These are phyloP conservation scores for Aureobasidium sp. DNA, from an alignment of 2,329 filamentous ascomycete species.

Conservation along the genomic window DNA sequence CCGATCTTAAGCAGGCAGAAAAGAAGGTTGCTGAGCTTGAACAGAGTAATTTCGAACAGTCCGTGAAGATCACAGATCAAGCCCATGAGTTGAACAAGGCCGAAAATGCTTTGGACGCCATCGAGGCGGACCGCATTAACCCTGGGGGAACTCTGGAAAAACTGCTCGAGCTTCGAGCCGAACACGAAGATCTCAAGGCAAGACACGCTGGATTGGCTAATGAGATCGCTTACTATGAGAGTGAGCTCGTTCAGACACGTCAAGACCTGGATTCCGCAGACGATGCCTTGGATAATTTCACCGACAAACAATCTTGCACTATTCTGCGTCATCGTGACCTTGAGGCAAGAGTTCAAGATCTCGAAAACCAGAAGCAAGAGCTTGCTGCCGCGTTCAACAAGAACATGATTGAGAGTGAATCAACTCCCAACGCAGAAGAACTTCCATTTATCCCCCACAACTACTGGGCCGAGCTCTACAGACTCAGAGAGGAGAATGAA, in stretches of 20 bases:
- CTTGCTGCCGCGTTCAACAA: not conserved
- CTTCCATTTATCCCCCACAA: not conserved
- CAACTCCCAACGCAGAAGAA: not conserved
- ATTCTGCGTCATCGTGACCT: not conserved
- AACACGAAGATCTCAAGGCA: not conserved
- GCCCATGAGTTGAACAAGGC: not conserved
- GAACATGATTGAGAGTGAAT: not conserved
- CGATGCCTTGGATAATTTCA: not conserved
- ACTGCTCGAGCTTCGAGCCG: not conserved
- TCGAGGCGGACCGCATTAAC: not conserved
- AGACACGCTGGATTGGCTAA: not conserved
- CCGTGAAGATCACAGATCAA: not conserved
- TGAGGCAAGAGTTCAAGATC: not conserved
- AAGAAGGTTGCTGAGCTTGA: not conserved
- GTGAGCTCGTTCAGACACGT: not conserved
- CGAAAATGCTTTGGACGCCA: not conserved
- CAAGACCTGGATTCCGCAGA: not conserved
- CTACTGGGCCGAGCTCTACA: not conserved
- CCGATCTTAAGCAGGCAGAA: not conserved
- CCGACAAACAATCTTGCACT: not conserved
- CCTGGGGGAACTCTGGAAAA: not conserved
- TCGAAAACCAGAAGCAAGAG: slow-evolving; percentile 1
- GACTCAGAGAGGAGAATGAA: not conserved
- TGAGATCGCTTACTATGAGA: not conserved
- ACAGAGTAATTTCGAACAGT: not conserved